Base-by-base conservation (phyloP, 2,329 filamentous ascomycete species). In the Aspergillus sp. region DNA sequence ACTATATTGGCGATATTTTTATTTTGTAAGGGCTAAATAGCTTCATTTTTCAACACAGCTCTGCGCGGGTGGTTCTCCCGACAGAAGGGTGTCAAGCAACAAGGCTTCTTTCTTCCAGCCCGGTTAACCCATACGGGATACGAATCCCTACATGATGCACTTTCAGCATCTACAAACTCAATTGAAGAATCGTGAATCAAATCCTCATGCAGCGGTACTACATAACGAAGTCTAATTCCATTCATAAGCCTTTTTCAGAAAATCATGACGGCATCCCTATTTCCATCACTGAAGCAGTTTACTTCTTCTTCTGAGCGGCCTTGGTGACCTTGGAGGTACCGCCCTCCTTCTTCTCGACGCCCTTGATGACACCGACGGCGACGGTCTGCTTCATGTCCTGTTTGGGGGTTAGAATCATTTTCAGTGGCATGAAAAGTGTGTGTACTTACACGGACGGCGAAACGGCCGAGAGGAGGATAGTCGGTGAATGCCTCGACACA, bases 401-500 rank as follows among this genome's bases (percentile, higher is more conserved):
- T n/a, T n/a, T 39, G 35, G 1, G 34, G 4, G 24, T 30, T 30
- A 30, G 28, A 12, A 30, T 30, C 6, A 30, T 19, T n/a, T 30
- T 16, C n/a, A n/a, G n/a, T n/a, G n/a, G n/a, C n/a, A n/a, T 16
- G 15, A 30, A 16, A 17, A 19, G 10, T 22, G 19, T 6, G 19
- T 22, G 10, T 5, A 22, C 19, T 22, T 22, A 22, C 19, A 82
- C 89, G 89, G 78, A 98, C 91, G 69, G 91, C 91, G 80, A 98
- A 98, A 82, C 91, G 89, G 69, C 91, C 91, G 60, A 98, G 86
- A 69, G 91, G 91, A 63, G 91, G 89, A 79, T 96, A 98, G 66
- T 95, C 86, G 61, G 88, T 95, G 86, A 96, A 98, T 58, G 91
- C 75, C 86, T 98, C 91, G 71, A 98, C 91, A 72, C 91, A 98